phyloP scores from a whole-genome alignment of 192 early-diverging fungal genomes.

The Umbelopsis isabellina region DNA sequence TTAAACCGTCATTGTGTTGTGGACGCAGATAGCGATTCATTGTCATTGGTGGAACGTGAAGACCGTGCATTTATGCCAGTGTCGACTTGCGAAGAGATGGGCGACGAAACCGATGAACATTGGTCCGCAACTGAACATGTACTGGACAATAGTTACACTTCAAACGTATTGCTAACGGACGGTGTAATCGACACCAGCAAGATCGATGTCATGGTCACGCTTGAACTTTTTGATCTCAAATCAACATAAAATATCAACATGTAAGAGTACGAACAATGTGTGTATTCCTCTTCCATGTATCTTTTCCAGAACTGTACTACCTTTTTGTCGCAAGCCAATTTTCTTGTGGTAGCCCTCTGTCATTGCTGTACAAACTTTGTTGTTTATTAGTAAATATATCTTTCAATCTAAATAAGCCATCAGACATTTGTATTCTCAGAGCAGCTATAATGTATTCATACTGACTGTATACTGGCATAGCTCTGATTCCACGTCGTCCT shows the following conservation, averaged over 20 bases:
- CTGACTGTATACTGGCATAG: background rate
- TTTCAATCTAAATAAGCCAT: background rate
- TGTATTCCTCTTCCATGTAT: background rate
- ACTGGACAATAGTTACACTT: conserved; percentile 22
- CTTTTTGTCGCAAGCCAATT: background rate
- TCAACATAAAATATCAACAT: background rate
- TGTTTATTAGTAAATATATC: background rate
- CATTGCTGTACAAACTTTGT: background rate
- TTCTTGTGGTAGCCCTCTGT: background rate
- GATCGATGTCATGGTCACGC: conserved; percentile 33
- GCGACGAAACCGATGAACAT: background rate
- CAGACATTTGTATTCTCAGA: conserved; percentile 18
- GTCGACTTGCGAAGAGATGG: conserved; percentile 23
- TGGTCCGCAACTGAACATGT: conserved; percentile 3
- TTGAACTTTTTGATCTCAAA: conserved; percentile 35
- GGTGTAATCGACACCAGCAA: conserved; percentile 9
- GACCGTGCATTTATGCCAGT: conserved; percentile 38
- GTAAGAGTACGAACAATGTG: no score
- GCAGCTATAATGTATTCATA: background rate
- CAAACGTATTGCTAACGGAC: conserved; percentile 22
- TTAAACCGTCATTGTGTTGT: conserved; percentile 28
- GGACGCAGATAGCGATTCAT: background rate
- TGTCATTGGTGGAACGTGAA: conserved; percentile 29
- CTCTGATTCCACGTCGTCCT: background rate
- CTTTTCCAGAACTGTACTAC: background rate